A percentile compares a stretch with the other conserved stretches of the same genome.
These are phyloP conservation scores for Copromyces sp. DNA, from an alignment of 495 filamentous ascomycete species.

Conservation along the genomic window DNA sequence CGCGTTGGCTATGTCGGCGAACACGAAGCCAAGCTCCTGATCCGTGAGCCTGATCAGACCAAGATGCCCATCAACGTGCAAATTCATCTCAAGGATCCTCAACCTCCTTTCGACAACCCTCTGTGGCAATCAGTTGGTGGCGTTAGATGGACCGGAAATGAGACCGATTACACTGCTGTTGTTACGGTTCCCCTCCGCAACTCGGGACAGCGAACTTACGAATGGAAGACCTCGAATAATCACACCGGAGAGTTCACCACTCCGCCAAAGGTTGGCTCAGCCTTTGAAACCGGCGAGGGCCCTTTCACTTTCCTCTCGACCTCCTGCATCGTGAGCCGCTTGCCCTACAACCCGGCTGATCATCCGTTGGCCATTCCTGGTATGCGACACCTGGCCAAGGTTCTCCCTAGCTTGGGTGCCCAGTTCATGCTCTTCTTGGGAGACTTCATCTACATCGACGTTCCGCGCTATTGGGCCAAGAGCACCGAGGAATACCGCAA, in stretches of 20 bases:
- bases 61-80: constrained; percentile 66
- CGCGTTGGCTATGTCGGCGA: constrained; percentile 80
- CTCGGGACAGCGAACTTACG: constrained; percentile 53
- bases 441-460: constrained; percentile 98
- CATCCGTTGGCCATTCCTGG: constrained; percentile 78
- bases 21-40: constrained; percentile 65
- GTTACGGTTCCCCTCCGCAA: constrained; percentile 46
- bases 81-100: constrained; percentile 37
- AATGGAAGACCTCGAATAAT: constrained; percentile 75
- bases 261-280: constrained; percentile 50
- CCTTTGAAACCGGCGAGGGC: constrained; percentile 43
- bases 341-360: constrained; percentile 74
- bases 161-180: constrained; percentile 70
- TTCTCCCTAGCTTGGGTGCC: constrained; percentile 52
- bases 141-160: constrained; percentile 53
- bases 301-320: constrained; percentile 82
- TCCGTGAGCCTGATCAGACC: constrained; percentile 69
- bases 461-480: constrained; percentile 67
- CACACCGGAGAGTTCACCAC: constrained; percentile 66
- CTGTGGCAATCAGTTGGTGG: constrained; percentile 58
- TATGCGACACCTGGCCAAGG: constrained; percentile 55
- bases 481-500: constrained; percentile 66
- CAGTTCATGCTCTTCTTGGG: constrained; percentile 97
- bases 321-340: constrained; percentile 80
- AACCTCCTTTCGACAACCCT: constrained; percentile 35